Percentiles rank a stretch among this genome's conserved stretches.
Evolutionary conservation across 177 flowering plant species (phyloP).

Genomic region (Vitis hybrid): DNA sequence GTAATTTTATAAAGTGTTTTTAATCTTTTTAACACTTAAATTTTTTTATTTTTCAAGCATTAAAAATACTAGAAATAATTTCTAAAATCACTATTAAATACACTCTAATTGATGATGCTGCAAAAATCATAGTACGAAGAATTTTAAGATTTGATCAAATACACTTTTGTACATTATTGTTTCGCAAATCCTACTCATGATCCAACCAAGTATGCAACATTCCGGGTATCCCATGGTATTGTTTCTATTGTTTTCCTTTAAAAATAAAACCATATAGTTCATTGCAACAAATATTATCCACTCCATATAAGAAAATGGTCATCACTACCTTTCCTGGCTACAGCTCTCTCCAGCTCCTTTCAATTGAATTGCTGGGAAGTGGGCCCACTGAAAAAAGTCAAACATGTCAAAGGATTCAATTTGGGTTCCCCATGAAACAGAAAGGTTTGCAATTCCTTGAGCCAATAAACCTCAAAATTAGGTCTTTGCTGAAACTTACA

Average conservation of each 20-base stretch:
- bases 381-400: constrained; percentile 60
- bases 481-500: constrained; percentile 33
- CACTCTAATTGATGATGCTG: no score
- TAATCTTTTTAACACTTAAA: no score
- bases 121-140: no score
- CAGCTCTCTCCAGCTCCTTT: constrained; percentile 49
- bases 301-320: constrained; percentile 27
- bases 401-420: constrained; percentile 13
- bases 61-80: fast-evolving
- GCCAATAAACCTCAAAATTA: not conserved
- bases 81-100: fast-evolving
- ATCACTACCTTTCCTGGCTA: constrained; percentile 29
- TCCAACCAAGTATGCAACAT: no score
- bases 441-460: no score
- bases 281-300: constrained; percentile 13
- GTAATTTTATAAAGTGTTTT: no score
- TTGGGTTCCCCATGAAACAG: not conserved
- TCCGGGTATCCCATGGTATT: no score
- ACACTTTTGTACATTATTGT: no score
- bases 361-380: constrained; percentile 52
- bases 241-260: not conserved
- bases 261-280: not conserved
- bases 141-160: no score
- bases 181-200: no score
- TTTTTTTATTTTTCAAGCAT: no score